These are phyloP conservation scores for Oidiodendron maius DNA, from an alignment of 495 filamentous ascomycete genomes.

Conservation along the genomic window DNA sequence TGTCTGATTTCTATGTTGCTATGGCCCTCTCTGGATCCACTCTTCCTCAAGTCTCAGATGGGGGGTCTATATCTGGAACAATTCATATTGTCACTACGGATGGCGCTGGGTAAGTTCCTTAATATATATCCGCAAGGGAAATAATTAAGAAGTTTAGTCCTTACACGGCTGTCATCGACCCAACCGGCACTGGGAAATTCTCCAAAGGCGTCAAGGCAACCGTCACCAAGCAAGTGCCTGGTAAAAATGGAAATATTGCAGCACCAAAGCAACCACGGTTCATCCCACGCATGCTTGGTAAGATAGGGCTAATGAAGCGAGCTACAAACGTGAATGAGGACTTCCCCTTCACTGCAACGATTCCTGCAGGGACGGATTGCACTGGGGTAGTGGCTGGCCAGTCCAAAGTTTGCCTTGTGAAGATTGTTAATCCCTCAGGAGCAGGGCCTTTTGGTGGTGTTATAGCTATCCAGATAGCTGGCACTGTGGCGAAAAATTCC, in stretches of 20 bases:
- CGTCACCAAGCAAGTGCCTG: constrained; percentile 23
- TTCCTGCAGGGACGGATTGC: constrained; percentile 30
- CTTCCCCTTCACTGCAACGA: constrained; percentile 23
- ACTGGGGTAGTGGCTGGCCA: constrained; percentile 27
- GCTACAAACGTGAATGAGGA: constrained; percentile 31
- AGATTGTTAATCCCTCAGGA: constrained; percentile 30
- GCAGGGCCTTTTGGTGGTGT: constrained; percentile 35
- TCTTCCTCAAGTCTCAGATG: constrained; percentile 29
- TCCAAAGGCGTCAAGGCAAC: constrained; percentile 18
- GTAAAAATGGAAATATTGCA: constrained; percentile 27
- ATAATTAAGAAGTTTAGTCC: constrained; percentile 13
- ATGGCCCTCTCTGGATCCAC: constrained; percentile 29
- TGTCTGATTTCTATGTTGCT: constrained; percentile 19
- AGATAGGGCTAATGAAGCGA: constrained; percentile 23
- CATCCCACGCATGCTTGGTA: constrained; percentile 17
- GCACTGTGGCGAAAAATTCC: neutral
- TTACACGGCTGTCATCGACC: constrained; percentile 30
- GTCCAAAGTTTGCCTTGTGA: constrained; percentile 30
- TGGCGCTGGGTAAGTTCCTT: constrained; percentile 20
- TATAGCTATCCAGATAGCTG: constrained; percentile 31
- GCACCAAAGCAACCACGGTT: constrained; percentile 20
- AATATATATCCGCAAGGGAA: neutral
- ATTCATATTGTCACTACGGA: constrained; percentile 34
- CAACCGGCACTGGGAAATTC: constrained; percentile 29
- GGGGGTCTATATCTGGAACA: constrained; percentile 29